Percentiles rank a stretch among this genome's conserved stretches.
Evolutionary conservation across 257 asterid species (phyloP).

Genomic region (Scutellaria baicalensis): DNA sequence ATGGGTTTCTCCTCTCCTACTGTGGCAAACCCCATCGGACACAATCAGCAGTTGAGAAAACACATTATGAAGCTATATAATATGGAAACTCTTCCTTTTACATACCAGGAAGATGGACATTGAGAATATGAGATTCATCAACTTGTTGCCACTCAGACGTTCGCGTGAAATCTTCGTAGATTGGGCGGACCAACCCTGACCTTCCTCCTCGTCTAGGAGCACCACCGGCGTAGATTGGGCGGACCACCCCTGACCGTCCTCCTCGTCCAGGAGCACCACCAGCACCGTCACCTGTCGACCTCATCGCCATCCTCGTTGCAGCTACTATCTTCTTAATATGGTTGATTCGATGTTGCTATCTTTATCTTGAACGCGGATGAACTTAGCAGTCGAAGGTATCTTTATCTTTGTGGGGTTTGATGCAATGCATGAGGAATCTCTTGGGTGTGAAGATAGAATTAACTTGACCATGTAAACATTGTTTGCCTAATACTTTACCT

Average conservation of each 20-base stretch:
- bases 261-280: no score
- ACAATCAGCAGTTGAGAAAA: no score
- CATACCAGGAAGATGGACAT: slow-evolving; percentile 66
- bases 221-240: no score
- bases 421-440: slow-evolving; percentile 10
- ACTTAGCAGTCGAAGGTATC: not conserved
- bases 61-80: no score
- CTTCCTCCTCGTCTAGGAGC: slow-evolving; percentile 14
- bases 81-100: not conserved
- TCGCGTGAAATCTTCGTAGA: slow-evolving; percentile 65
- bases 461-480: not conserved
- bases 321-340: not conserved
- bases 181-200: slow-evolving; percentile 30
- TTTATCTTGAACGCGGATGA: not conserved
- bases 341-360: not conserved
- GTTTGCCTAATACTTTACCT: slow-evolving; percentile 5
- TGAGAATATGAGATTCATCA: slow-evolving; percentile 43
- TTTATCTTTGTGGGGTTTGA: no score
- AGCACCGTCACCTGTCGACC: slow-evolving; percentile 29
- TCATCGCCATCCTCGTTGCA: slow-evolving; percentile 37
- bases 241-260: no score
- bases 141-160: slow-evolving; percentile 49
- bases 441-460: not conserved
- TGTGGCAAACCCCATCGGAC: no score
- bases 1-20: no score